Evolutionary conservation across 2,329 filamentous ascomycete genomes (phyloP).

Genomic region (Claviceps paspali): DNA sequence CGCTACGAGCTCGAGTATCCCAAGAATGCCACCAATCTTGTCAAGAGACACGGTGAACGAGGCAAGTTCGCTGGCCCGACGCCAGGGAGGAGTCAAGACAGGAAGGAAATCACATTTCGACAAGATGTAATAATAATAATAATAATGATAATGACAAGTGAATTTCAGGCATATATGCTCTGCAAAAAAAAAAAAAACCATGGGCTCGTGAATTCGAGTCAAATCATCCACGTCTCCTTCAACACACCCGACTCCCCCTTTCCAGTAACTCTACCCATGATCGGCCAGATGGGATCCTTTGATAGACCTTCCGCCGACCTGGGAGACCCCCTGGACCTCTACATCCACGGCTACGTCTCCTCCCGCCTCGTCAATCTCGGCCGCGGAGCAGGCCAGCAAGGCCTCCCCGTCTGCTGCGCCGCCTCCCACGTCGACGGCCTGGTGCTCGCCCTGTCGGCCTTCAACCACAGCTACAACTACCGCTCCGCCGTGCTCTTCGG

Average conservation of each 20-base stretch:
- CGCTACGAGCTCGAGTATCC: constrained; percentile 40
- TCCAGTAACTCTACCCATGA: constrained; percentile 69
- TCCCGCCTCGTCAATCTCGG: constrained; percentile 59
- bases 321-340: constrained; percentile 55
- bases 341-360: constrained; percentile 75
- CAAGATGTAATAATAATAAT: no score
- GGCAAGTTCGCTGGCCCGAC: constrained; percentile 26
- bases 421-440: constrained; percentile 67
- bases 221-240: constrained; percentile 70
- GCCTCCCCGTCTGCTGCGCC: constrained; percentile 56
- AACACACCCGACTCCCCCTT: constrained; percentile 48
- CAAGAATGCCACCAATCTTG: constrained; percentile 45
- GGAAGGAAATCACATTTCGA: no score
- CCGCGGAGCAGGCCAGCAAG: constrained; percentile 18
- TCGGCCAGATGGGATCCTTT: constrained; percentile 68
- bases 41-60: constrained; percentile 50
- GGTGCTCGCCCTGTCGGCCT: constrained; percentile 64
- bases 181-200: constrained; percentile 62
- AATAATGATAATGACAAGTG: no score
- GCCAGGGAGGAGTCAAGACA: no score
- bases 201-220: constrained; percentile 56
- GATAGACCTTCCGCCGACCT: constrained; percentile 41
- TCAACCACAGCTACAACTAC: constrained; percentile 77
- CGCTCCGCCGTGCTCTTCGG: constrained; percentile 68
- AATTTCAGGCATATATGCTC: constrained; percentile 62